Percentiles rank a stretch among this genome's conserved stretches.
phyloP scores from a whole-genome alignment of 2,329 filamentous ascomycete species.

The Neocatenulostroma microsporum region DNA sequence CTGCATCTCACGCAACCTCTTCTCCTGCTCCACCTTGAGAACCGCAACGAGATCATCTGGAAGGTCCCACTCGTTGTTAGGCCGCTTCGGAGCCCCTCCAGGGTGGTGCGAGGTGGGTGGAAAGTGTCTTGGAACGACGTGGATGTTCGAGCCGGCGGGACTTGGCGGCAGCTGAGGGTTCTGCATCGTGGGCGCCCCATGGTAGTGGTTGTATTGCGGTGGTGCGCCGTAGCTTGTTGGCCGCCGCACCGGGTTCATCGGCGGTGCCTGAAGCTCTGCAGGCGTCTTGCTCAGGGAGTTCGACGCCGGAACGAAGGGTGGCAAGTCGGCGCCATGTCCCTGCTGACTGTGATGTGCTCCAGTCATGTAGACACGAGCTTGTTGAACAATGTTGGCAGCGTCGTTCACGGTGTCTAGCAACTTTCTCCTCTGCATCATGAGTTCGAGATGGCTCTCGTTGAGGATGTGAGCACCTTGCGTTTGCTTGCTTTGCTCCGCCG shows the following conservation, averaged over 20 bases:
- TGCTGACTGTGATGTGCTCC: background rate
- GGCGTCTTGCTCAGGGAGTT: conserved; percentile 1
- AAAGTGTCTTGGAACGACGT: background rate
- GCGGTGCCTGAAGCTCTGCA: background rate
- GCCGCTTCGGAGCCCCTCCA: background rate
- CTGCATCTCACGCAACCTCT: no score
- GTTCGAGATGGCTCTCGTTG: background rate
- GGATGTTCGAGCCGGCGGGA: background rate
- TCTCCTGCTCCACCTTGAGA: no score
- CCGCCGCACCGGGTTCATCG: no score
- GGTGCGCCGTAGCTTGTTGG: no score
- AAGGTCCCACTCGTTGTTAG: no score
- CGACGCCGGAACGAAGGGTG: background rate
- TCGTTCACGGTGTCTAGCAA: background rate
- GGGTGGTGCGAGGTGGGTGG: no score
- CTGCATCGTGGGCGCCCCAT: no score
- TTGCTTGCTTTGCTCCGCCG: background rate
- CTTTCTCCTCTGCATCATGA: background rate
- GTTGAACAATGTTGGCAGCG: background rate
- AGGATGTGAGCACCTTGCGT: background rate
- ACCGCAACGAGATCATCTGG: no score
- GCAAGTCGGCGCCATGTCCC: background rate
- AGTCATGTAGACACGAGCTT: background rate
- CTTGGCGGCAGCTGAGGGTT: background rate
- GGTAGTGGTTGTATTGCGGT: no score